A percentile compares a stretch with the other conserved stretches of the same genome.
These are phyloP conservation scores for Boletus speciosus DNA, from an alignment of 768 basidiomycete species.

Conservation along the genomic window DNA sequence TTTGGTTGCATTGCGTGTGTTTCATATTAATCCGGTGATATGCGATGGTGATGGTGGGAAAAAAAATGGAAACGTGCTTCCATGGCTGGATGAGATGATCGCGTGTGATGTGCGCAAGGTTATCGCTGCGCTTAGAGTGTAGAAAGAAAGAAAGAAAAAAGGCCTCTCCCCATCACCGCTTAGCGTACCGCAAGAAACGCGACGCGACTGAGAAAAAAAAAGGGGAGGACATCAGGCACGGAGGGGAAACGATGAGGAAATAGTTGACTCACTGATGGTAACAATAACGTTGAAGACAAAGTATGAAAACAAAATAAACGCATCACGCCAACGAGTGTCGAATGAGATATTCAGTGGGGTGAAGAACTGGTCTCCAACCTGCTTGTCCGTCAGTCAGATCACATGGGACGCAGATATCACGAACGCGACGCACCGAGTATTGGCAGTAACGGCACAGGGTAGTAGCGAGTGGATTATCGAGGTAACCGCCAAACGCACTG, in stretches of 20 bases:
- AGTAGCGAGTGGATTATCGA: slow-evolving; percentile 63
- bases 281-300: slow-evolving; percentile 68
- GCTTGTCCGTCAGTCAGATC: not conserved
- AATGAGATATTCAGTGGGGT: slow-evolving; percentile 63
- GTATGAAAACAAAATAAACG: slow-evolving; percentile 61
- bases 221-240: not conserved
- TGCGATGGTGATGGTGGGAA: not conserved
- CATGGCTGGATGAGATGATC: not conserved
- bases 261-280: slow-evolving; percentile 43
- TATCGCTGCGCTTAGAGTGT: not conserved
- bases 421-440: slow-evolving; percentile 37
- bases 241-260: not conserved
- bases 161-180: slow-evolving; percentile 34
- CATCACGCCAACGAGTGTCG: slow-evolving; percentile 63
- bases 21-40: not conserved
- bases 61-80: not conserved
- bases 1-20: not conserved
- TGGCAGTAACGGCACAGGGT: slow-evolving; percentile 70
- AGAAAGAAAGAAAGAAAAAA: not conserved
- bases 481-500: slow-evolving; percentile 61
- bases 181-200: slow-evolving; percentile 68
- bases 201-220: slow-evolving; percentile 50
- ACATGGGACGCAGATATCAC: not conserved
- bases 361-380: slow-evolving; percentile 69
- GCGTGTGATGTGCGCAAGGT: not conserved